These are phyloP conservation scores for Echinosphaeria canescens DNA, from an alignment of 2,329 filamentous ascomycete genomes.

Conservation along the genomic window DNA sequence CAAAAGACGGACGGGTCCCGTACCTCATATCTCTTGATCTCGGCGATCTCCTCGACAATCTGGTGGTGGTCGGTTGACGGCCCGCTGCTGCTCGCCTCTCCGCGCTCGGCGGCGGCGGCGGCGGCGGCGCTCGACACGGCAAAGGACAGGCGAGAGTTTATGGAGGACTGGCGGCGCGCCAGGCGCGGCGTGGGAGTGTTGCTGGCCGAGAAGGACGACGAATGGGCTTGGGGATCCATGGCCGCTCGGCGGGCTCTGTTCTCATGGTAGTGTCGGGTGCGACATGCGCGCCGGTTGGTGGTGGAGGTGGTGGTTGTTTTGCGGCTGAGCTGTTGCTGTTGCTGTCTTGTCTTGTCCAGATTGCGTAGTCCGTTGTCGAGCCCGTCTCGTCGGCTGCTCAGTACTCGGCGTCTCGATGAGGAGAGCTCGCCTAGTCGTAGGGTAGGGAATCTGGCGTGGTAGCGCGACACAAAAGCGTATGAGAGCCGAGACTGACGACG, in stretches of 20 bases:
- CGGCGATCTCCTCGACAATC: slow-evolving; percentile 85
- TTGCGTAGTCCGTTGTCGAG: too few relatives aligned
- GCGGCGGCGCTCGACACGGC: too few relatives aligned
- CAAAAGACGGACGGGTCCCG: too few relatives aligned
- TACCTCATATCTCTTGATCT: slow-evolving; percentile 93
- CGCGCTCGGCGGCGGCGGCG: slow-evolving; percentile 42
- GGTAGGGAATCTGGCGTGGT: too few relatives aligned
- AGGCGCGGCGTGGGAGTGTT: slow-evolving; percentile 11
- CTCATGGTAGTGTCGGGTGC: slow-evolving; percentile 11
- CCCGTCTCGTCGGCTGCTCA: too few relatives aligned
- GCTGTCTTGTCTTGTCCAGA: background rate
- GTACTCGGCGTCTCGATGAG: too few relatives aligned
- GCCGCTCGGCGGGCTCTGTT: slow-evolving; percentile 7
- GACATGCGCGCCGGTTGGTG: slow-evolving; percentile 4
- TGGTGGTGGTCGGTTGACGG: slow-evolving; percentile 41
- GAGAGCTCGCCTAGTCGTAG: too few relatives aligned
- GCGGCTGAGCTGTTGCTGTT: background rate
- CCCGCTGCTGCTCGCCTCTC: slow-evolving; percentile 26
- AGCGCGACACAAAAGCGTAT: too few relatives aligned
- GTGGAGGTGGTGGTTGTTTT: background rate
- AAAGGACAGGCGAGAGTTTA: slow-evolving; percentile 44
- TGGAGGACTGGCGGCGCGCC: slow-evolving; percentile 30
- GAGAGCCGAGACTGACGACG: too few relatives aligned
- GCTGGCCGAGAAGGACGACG: slow-evolving; percentile 30
- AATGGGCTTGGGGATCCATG: slow-evolving; percentile 26